phyloP scores from a whole-genome alignment of 768 basidiomycete species.

The Cantharellus anzutake region DNA sequence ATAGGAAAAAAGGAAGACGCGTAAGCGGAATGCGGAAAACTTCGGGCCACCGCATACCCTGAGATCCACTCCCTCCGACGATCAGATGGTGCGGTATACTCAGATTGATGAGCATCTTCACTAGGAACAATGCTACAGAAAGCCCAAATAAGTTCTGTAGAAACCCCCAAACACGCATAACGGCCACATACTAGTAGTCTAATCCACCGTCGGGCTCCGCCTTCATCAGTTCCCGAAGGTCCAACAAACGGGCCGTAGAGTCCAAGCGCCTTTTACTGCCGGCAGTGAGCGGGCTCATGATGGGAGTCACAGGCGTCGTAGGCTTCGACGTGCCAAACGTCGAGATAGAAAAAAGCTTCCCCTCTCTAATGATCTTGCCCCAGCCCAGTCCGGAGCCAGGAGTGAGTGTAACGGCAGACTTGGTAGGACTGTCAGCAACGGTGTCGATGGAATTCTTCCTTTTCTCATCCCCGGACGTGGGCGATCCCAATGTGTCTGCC shows the following conservation, averaged over 20 bases:
- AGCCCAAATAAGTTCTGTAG: background rate
- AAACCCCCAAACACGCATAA: background rate
- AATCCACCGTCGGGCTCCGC: slow-evolving; percentile 10
- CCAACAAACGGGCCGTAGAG: slow-evolving; percentile 8
- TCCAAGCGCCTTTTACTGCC: slow-evolving; percentile 3
- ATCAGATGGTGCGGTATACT: slow-evolving; percentile 60
- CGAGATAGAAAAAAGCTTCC: background rate
- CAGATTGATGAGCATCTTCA: slow-evolving; percentile 70
- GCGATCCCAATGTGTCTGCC: background rate
- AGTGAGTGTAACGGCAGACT: background rate
- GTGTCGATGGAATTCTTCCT: background rate
- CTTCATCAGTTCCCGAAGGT: slow-evolving; percentile 8
- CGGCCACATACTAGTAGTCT: slow-evolving; percentile 10
- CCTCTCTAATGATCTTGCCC: slow-evolving; percentile 1
- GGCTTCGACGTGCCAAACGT: background rate
- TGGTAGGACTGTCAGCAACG: background rate
- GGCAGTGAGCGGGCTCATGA: background rate
- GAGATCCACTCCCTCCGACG: slow-evolving; percentile 63
- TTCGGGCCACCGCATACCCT: slow-evolving; percentile 29
- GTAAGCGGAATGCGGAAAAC: background rate
- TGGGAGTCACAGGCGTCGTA: background rate
- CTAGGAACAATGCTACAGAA: slow-evolving; percentile 14
- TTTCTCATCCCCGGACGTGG: background rate
- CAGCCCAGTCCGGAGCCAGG: background rate
- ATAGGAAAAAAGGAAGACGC: background rate